Evolutionary conservation across 1,284 basidiomycete species (phyloP).

Genomic region (Malassezia yamatoensis): DNA sequence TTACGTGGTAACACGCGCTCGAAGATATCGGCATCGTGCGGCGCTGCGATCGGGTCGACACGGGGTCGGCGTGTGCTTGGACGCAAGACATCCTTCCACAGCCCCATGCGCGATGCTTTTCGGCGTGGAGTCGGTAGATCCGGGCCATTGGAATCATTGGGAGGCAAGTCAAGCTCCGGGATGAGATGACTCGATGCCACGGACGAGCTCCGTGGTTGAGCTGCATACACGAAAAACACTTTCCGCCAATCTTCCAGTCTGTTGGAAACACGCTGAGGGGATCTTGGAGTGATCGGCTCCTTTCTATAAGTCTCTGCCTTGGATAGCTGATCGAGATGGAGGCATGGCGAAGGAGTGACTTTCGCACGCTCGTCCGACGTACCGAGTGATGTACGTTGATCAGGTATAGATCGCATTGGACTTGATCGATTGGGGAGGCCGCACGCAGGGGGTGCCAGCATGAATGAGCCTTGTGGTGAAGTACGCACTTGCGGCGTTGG

Average conservation of each 20-base stretch:
- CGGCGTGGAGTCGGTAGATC: background rate
- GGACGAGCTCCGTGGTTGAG: background rate
- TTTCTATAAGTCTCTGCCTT: background rate
- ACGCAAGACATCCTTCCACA: background rate
- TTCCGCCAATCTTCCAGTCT: constrained; percentile 2
- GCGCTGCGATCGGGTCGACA: background rate
- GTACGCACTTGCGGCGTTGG: background rate
- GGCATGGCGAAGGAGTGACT: background rate
- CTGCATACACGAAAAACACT: background rate
- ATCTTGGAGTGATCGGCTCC: background rate
- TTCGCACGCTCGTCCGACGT: too few species aligned
- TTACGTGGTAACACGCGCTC: background rate
- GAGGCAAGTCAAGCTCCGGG: background rate
- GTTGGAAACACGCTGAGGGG: background rate
- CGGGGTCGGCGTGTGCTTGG: background rate
- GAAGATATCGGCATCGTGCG: background rate
- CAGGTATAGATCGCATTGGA: too few species aligned
- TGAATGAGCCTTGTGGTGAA: background rate
- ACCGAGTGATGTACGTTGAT: too few species aligned
- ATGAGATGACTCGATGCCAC: too few species aligned
- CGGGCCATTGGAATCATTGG: background rate
- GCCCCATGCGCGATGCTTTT: constrained; percentile 1
- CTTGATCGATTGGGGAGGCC: too few species aligned
- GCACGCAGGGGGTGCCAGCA: too few species aligned
- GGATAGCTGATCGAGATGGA: background rate